Percentiles rank a stretch among this genome's conserved stretches.
Evolutionary conservation across 768 basidiomycete species (phyloP).

Genomic region (Podaxis sp.): DNA sequence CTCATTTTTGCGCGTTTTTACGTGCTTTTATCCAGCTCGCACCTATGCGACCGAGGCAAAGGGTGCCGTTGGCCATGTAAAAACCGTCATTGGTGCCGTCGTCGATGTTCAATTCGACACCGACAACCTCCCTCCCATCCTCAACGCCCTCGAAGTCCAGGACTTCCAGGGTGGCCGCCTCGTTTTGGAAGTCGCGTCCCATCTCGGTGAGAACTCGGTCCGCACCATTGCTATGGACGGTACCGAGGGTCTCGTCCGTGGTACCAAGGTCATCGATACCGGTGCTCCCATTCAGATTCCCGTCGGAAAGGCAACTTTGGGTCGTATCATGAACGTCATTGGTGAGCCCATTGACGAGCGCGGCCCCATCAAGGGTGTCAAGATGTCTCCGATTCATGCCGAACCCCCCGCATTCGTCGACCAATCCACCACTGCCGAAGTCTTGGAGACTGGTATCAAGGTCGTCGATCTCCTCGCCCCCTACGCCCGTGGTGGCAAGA

Average conservation of each 20-base stretch:
- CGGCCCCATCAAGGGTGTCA: conserved; percentile 97
- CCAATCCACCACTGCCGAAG: conserved; percentile 98
- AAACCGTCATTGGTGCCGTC: conserved; percentile 99
- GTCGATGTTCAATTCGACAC: conserved; percentile 99
- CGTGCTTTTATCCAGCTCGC: conserved; percentile 51
- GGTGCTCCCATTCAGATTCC: conserved; percentile 96
- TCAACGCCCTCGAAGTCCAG: conserved; percentile 98
- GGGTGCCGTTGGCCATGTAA: conserved; percentile 72
- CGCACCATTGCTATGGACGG: conserved; percentile 99
- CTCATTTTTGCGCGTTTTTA: conserved; percentile 24
- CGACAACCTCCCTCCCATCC: conserved; percentile 93
- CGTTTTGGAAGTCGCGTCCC: conserved; percentile 98
- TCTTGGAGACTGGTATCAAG: conserved; percentile 99
- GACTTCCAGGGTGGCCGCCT: conserved; percentile 93
- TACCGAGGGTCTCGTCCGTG: conserved; percentile 99
- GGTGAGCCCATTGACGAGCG: conserved; percentile 99
- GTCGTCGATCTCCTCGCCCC: conserved; percentile 99
- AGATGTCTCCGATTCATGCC: conserved; percentile 90
- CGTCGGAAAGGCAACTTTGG: conserved; percentile 91
- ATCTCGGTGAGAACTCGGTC: conserved; percentile 98
- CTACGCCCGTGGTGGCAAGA: conserved; percentile 99
- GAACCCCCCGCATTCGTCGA: conserved; percentile 98
- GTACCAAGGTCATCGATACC: conserved; percentile 95
- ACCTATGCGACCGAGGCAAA: conserved; percentile 91
- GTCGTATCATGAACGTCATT: conserved; percentile 99